Percentiles rank a stretch among this genome's conserved stretches.
These are phyloP conservation scores for Pseudocercospora vitis DNA, from an alignment of 2,329 filamentous ascomycete genomes.

Conservation along the genomic window DNA sequence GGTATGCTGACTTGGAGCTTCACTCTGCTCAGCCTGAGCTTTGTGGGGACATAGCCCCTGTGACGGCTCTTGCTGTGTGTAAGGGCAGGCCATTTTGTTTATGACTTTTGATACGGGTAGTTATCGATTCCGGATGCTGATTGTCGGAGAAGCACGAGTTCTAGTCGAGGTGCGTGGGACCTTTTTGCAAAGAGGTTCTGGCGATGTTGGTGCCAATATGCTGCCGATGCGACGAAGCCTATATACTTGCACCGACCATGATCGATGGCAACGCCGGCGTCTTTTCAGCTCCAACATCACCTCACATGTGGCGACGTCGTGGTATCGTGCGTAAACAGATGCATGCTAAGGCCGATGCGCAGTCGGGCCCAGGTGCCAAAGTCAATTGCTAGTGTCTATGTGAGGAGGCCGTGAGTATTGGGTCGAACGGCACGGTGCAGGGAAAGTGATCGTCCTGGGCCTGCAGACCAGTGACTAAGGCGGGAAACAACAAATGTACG, in stretches of 20 bases:
- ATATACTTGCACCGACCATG: conserved; percentile 1
- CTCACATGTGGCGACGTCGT: not conserved
- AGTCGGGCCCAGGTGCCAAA: not conserved
- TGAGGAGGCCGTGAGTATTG: not conserved
- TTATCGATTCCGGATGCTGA: not conserved
- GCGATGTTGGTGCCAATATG: too few species aligned
- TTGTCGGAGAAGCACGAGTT: not conserved
- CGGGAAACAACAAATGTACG: not conserved
- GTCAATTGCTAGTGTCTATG: not conserved
- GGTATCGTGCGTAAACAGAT: not conserved
- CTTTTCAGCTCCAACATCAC: not conserved
- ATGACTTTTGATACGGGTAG: not conserved
- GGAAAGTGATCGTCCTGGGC: not conserved
- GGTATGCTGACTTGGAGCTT: not conserved
- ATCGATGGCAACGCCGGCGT: not conserved
- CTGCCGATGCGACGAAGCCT: too few species aligned
- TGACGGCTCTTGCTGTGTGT: not conserved
- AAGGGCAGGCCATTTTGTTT: not conserved
- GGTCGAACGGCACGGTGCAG: not conserved
- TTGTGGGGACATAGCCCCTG: not conserved
- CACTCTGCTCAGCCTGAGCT: not conserved
- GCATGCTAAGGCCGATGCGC: not conserved
- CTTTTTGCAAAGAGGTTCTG: not conserved
- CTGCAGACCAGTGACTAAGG: not conserved
- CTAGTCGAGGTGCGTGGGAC: not conserved